Percentiles rank a stretch among this genome's conserved stretches.
Evolutionary conservation across 2,329 filamentous ascomycete genomes (phyloP).

Genomic region (Fusarium piperis): DNA sequence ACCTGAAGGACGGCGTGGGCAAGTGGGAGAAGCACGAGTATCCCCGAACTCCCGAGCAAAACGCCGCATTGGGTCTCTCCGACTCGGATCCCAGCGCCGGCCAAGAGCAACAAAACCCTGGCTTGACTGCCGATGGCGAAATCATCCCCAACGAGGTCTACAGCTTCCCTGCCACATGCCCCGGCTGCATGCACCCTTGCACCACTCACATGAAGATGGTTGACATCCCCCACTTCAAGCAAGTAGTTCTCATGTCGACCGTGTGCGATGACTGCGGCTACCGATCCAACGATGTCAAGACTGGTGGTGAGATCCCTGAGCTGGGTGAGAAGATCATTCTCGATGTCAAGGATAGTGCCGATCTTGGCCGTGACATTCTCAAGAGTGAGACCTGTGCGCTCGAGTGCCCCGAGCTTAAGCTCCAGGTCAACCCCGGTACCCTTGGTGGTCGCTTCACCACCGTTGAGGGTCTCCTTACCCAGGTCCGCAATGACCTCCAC

Average conservation of each 20-base stretch:
- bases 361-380: slow-evolving; percentile 91
- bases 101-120: slow-evolving; percentile 62
- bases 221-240: slow-evolving; percentile 97
- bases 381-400: slow-evolving; percentile 94
- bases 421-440: slow-evolving; percentile 91
- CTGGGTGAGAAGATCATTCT: slow-evolving; percentile 87
- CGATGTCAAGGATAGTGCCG: slow-evolving; percentile 72
- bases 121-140: slow-evolving; percentile 69
- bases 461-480: slow-evolving; percentile 90
- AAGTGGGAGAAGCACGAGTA: slow-evolving; percentile 93
- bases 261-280: slow-evolving; percentile 93
- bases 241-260: slow-evolving; percentile 95
- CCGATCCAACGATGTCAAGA: slow-evolving; percentile 97
- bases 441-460: slow-evolving; percentile 97
- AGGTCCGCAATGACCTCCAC: slow-evolving; percentile 90
- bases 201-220: slow-evolving; percentile 99
- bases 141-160: slow-evolving; percentile 94
- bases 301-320: slow-evolving; percentile 89
- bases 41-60: slow-evolving; percentile 83
- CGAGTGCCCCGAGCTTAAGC: slow-evolving; percentile 84
- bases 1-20: slow-evolving; percentile 79
- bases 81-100: slow-evolving; percentile 67
- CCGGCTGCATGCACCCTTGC: slow-evolving; percentile 86
- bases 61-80: slow-evolving; percentile 82
- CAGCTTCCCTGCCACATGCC: slow-evolving; percentile 89